Base-by-base conservation (phyloP, 148 eudicot genomes). In the Salicornia ramosissima region DNA sequence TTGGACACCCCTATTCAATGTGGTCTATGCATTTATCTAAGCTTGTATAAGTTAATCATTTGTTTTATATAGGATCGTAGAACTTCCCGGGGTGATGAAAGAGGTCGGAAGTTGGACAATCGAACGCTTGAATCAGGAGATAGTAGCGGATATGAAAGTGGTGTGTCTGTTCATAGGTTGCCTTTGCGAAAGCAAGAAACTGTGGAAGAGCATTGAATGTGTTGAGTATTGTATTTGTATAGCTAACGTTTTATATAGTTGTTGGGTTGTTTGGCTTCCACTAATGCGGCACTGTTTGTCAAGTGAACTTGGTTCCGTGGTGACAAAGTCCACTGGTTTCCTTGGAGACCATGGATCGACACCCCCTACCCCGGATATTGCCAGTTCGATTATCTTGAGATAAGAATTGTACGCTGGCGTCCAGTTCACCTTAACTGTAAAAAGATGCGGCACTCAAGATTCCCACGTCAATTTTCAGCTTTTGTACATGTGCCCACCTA, bases 71-170 rank as follows among this genome's bases (percentile, higher is more conserved):
- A 91, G 97, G 94, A 85, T 8, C 85, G 85, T 8, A 68, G 87
- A 78, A 75, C 67, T 50, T 78, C 75, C 63, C 69, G 88, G 51
- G 89, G 68, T 9, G 63, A 67, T 26, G 68, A 56, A 14, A 81
- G 71, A 67, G 89, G 74, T 30, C 83, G 87, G 52, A 39, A 60
- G 55, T 63, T 73, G 77, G 90, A 85, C 47, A 86, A 75, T 53
- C 67, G 75, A 31, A 64, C 77, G 28, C 49, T 72, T 62, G 96
- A 87, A 79, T 83, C 97, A 21, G 97, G 91, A 42, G 94, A 91
- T 67, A 88, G 94, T 74, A 86, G 94, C 47, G 97, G 90, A 31
- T 91, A 88, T 46, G 97, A 91, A 67, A 86, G 97, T 67, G 78
- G 83, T 40, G 80, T 76, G 45, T 85, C 81, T 58, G 75, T 80